A percentile compares a stretch with the other conserved stretches of the same genome.
These are phyloP conservation scores for Podochytrium sp. DNA, from an alignment of 192 early-diverging fungal genomes.

Conservation along the genomic window DNA sequence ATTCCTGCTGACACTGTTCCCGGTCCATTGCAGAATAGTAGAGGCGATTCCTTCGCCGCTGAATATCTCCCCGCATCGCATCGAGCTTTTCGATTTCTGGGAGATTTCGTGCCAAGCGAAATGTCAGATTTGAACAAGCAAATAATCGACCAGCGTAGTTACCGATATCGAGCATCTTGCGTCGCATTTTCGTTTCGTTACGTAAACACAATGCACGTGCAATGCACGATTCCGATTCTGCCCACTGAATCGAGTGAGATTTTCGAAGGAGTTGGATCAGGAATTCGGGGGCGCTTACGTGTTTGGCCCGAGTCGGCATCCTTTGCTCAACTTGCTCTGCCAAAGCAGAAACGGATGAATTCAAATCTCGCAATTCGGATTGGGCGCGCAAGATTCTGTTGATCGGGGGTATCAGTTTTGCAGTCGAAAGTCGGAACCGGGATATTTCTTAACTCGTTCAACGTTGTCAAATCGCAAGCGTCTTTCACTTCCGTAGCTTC, in stretches of 20 bases:
- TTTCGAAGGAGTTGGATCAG: neutral
- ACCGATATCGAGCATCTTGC: neutral
- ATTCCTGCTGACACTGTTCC: conserved; percentile 4
- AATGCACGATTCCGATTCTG: neutral
- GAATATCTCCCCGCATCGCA: neutral
- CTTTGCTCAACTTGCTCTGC: neutral
- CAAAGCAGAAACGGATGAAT: neutral
- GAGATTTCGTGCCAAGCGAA: neutral
- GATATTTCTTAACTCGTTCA: neutral
- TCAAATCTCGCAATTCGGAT: no score
- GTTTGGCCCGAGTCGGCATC: neutral
- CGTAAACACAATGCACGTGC: neutral
- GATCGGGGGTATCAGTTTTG: no score
- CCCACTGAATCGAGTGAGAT: neutral
- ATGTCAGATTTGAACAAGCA: neutral
- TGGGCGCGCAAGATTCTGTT: no score
- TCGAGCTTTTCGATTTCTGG: conserved; percentile 1
- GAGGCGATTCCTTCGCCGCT: conserved; percentile 18
- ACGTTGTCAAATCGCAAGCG: neutral
- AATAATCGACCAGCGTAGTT: neutral
- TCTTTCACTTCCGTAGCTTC: neutral
- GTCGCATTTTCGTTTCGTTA: neutral
- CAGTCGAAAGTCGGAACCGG: no score
- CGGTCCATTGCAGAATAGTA: conserved; percentile 26
- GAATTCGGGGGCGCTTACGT: neutral